These are phyloP conservation scores for Salvia rosmarinus DNA, from an alignment of 257 asterid species.

Conservation along the genomic window DNA sequence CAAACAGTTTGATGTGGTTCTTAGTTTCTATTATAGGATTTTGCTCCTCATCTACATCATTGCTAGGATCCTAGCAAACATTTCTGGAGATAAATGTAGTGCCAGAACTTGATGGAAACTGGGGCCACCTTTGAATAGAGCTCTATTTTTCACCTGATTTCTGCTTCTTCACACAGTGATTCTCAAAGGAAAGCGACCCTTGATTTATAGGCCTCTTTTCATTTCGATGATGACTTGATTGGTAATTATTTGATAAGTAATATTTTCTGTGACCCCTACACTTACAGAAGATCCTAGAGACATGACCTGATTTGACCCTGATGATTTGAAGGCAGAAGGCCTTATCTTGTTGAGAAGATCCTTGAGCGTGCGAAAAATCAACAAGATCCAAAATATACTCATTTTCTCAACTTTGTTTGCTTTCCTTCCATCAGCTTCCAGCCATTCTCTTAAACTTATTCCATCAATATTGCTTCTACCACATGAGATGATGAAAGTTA, in stretches of 20 bases:
- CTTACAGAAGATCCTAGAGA: constrained; percentile 61
- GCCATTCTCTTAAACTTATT: constrained; percentile 75
- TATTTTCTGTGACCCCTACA: constrained; percentile 39
- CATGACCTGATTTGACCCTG: constrained; percentile 51
- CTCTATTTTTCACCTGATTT: constrained; percentile 51
- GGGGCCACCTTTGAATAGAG: constrained; percentile 59
- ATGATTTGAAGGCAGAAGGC: constrained; percentile 80
- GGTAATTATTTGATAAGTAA: constrained; percentile 40
- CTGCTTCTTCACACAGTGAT: constrained; percentile 55
- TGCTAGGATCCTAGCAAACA: constrained; percentile 41
- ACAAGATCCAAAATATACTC: constrained; percentile 79
- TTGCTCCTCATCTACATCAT: constrained; percentile 39
- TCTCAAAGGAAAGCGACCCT: constrained; percentile 38
- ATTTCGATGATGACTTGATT: constrained; percentile 38
- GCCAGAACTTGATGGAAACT: constrained; percentile 56
- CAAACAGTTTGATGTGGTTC: constrained; percentile 35
- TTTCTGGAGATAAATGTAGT: constrained; percentile 41
- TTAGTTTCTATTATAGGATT: constrained; percentile 40
- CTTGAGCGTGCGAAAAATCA: constrained; percentile 70
- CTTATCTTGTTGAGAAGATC: constrained; percentile 60
- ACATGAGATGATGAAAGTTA: constrained; percentile 6
- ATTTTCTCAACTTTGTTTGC: constrained; percentile 62
- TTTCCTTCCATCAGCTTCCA: constrained; percentile 56
- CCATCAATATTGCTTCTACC: constrained; percentile 47
- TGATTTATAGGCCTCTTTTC: constrained; percentile 55